Conservation (phyloP, 441 rosid species). For the Manihot esculenta region DNA sequence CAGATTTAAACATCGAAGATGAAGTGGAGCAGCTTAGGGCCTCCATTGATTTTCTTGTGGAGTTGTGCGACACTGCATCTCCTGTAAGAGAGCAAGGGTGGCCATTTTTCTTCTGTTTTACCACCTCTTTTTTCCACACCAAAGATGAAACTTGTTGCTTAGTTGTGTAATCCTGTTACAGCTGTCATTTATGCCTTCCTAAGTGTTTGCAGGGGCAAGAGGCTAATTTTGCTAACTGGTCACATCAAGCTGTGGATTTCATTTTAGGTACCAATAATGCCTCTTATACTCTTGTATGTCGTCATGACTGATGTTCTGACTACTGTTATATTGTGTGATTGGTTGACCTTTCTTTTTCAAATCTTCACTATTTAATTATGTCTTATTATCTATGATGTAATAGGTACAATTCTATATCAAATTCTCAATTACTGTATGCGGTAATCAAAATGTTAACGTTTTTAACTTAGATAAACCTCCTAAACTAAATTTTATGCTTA, state of each 20-base stretch:
- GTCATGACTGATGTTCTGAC: too few relatives aligned
- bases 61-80: conserved; percentile 51
- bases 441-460: neutral
- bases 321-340: neutral
- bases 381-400: neutral
- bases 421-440: neutral
- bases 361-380: neutral
- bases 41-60: conserved; percentile 75
- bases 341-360: neutral
- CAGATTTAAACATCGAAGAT: conserved; percentile 56
- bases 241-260: conserved; percentile 93
- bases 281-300: neutral
- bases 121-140: neutral
- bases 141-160: neutral
- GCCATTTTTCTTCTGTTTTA: neutral
- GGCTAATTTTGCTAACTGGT: conserved; percentile 69
- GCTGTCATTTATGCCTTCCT: neutral
- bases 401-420: neutral
- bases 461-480: neutral
- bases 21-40: conserved; percentile 66
- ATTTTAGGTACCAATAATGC: conserved; percentile 53
- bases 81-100: conserved; percentile 34
- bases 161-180: neutral
- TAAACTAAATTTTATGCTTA: neutral
- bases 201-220: conserved; percentile 45